These are phyloP conservation scores for Mycotypha africana DNA, from an alignment of 371 early-diverging fungal genomes.

Conservation along the genomic window DNA sequence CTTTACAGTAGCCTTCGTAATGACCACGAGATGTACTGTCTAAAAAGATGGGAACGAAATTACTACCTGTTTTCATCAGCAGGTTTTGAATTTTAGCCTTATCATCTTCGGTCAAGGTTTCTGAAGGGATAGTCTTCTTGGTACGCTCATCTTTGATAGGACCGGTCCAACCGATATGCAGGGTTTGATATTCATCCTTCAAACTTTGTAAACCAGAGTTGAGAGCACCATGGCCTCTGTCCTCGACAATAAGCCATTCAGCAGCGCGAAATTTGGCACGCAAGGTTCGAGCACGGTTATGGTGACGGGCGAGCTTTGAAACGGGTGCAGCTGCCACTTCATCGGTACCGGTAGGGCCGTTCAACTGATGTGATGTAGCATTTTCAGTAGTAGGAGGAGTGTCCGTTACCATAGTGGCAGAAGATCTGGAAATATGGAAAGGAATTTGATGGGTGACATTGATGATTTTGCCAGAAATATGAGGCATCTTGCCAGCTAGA, in stretches of 20 bases:
- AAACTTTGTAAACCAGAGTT: constrained; percentile 67
- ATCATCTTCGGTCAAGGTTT: constrained; percentile 35
- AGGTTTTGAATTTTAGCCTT: constrained; percentile 29
- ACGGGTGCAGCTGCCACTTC: constrained; percentile 26
- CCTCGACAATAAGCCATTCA: constrained; percentile 34
- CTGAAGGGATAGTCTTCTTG: constrained; percentile 13
- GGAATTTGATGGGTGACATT: constrained; percentile 63
- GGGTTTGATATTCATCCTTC: constrained; percentile 38
- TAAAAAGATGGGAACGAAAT: constrained; percentile 75
- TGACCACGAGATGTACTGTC: constrained; percentile 68
- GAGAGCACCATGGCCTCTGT: constrained; percentile 73
- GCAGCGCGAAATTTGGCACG: constrained; percentile 30
- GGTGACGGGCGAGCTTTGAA: constrained; percentile 28
- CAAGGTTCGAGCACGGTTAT: constrained; percentile 31
- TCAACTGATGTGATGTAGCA: neutral
- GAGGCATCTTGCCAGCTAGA: constrained; percentile 27
- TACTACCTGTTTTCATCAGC: constrained; percentile 42
- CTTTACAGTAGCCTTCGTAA: constrained; percentile 92
- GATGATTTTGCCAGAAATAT: constrained; percentile 47
- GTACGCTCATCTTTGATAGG: constrained; percentile 42
- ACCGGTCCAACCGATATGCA: constrained; percentile 75
- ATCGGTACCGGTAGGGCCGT: neutral
- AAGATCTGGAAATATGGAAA: constrained; percentile 38
- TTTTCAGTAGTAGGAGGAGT: neutral
- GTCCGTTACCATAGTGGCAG: neutral